Percentiles rank a stretch among this genome's conserved stretches.
These are phyloP conservation scores for Mortierella antarctica DNA, from an alignment of 192 early-diverging fungal species.

Conservation along the genomic window DNA sequence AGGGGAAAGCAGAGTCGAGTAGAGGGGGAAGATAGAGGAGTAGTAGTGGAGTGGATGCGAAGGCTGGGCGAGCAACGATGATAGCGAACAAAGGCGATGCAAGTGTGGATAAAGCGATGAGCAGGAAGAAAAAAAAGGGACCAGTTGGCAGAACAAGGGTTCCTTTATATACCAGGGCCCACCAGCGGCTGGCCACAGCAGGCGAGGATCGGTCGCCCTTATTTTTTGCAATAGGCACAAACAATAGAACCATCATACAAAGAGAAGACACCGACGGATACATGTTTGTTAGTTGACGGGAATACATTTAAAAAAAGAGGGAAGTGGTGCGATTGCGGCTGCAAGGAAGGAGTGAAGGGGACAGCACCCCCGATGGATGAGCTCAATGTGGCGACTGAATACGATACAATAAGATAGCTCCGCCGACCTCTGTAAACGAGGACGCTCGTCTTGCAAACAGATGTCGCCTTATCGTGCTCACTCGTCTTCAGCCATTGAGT, in stretches of 20 bases:
- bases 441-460: conserved; percentile 11
- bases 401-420: background rate
- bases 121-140: conserved; percentile 3
- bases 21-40: background rate
- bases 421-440: conserved; percentile 12
- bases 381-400: conserved; percentile 1
- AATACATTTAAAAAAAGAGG: background rate
- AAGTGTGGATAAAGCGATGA: background rate
- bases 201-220: too few species aligned
- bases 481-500: too few species aligned
- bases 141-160: conserved; percentile 15
- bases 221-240: too few species aligned
- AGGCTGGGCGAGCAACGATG: background rate
- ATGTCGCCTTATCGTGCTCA: conserved; percentile 22
- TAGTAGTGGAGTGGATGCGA: background rate
- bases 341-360: background rate
- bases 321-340: conserved; percentile 21
- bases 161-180: conserved; percentile 28
- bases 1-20: background rate
- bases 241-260: background rate
- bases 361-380: background rate
- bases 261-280: background rate
- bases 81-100: background rate
- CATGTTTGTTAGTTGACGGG: background rate
- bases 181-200: background rate